Evolutionary conservation across 192 early-diverging fungal genomes (phyloP).

Genomic region (Thoreauomyces humboldtii): DNA sequence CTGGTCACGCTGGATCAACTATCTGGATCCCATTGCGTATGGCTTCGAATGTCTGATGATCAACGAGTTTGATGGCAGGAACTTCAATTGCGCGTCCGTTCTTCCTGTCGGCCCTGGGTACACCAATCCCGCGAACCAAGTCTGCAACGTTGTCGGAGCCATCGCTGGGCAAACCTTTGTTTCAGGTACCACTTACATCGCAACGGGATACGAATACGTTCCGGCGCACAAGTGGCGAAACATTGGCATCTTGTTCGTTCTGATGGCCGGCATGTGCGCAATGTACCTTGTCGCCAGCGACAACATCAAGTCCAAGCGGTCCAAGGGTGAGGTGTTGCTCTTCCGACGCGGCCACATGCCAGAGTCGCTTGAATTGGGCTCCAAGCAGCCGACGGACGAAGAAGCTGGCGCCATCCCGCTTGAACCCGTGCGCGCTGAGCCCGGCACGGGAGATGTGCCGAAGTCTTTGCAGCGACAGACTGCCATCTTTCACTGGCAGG

Average conservation of each 20-base stretch:
- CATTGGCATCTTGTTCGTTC: conserved; percentile 10
- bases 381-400: not conserved
- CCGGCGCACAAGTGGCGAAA: conserved; percentile 24
- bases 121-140: not conserved
- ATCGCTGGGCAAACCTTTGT: not conserved
- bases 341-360: conserved; percentile 14
- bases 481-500: conserved; percentile 13
- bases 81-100: not conserved
- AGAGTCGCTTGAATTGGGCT: not conserved
- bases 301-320: conserved; percentile 3
- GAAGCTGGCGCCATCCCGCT: not conserved
- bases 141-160: not conserved
- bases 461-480: not conserved
- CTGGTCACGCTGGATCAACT: conserved; percentile 63
- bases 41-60: conserved; percentile 58
- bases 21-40: conserved; percentile 62
- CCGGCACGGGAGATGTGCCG: not conserved
- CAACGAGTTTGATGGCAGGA: conserved; percentile 58
- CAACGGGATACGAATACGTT: not conserved
- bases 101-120: conserved; percentile 6
- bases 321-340: conserved; percentile 12
- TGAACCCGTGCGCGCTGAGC: not conserved
- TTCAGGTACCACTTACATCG: not conserved
- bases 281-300: not conserved
- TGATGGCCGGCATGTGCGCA: not conserved